Base-by-base conservation (phyloP, 2,329 filamentous ascomycete species). In the Purpureocillium lavendulum region DNA sequence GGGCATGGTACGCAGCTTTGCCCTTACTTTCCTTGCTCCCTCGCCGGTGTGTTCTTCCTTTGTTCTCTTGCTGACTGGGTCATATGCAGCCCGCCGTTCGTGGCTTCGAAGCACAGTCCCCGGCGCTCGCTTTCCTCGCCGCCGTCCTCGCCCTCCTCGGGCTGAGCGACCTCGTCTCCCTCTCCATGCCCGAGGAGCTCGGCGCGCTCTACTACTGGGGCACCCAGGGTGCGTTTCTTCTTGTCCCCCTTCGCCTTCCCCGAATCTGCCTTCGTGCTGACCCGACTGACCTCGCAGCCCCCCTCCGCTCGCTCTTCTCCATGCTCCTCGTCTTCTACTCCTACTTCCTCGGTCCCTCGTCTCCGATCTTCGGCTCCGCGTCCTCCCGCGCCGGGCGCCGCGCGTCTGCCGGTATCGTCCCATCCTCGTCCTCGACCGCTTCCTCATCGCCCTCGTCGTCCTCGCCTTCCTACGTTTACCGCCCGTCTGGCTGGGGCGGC, bases 81-180 rank as follows among this genome's bases (percentile, higher is more conserved):
- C n/a, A n/a, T 15, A 12, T 14, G 17, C 33, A 84, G 80, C 80
- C 82, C 3, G 66, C 75, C 32, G 76, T 81, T 1, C 73, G 79
- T 36, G 72, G 76, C 43, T 84, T 94, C 62, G 76, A 82, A 41
- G 66, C 70, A 2, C 76, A 80, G 15, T 82, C 78, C 41, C 76
- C 86, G n/a, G 71, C 81, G 1, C 78, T 86, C 36, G 82, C 83
- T 44, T 75, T 94, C 48, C 71, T 94, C 40, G 76, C 85, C 51
- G 71, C 81, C 42, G 64, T 87, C 45, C 74, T 87, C 40, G 69
- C 73, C 35, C 54, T 81, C 38, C 51, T 80, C 35, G 84, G 76
- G 21, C 50, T 82, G 42, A 70, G 66, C 40, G 80, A 88, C 53
- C 67, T 88, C 10, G 66, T 82, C 33, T 76, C 82, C 33, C 69